A percentile compares a stretch with the other conserved stretches of the same genome.
These are phyloP conservation scores for Actinomucor elegans DNA, from an alignment of 371 early-diverging fungal species.

Conservation along the genomic window DNA sequence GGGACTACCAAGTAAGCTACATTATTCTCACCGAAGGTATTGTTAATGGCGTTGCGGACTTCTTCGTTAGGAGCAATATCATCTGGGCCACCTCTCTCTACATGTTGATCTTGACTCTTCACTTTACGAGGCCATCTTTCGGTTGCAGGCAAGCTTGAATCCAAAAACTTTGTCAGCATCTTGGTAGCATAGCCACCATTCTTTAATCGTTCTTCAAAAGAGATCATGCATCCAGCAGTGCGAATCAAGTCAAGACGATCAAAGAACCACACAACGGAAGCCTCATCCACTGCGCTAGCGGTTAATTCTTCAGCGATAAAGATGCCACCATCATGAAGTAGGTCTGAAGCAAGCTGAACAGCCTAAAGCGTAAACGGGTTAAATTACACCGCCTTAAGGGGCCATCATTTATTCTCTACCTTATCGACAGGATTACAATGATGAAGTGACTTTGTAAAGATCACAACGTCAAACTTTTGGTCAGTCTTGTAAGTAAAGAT, in stretches of 20 bases:
- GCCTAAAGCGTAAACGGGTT: too few relatives aligned
- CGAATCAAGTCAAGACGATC: conserved; percentile 30
- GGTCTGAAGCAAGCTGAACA: conserved; percentile 15
- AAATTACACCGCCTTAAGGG: too few relatives aligned
- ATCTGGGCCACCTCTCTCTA: conserved; percentile 1
- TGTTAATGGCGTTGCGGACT: conserved; percentile 7
- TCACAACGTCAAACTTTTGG: conserved; percentile 23
- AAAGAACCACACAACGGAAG: conserved; percentile 17
- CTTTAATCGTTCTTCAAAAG: conserved; percentile 1
- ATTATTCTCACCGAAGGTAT: conserved; percentile 18
- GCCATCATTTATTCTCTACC: conserved; percentile 19
- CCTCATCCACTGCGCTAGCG: conserved; percentile 3
- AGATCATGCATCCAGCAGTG: neutral
- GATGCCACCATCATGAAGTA: conserved; percentile 24
- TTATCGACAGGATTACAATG: conserved; percentile 31
- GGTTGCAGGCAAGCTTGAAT: neutral
- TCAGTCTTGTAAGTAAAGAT: conserved; percentile 15
- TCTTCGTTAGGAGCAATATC: conserved; percentile 5
- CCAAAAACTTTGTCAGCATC: conserved; percentile 1
- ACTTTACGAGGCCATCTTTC: conserved; percentile 14
- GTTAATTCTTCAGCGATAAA: conserved; percentile 33
- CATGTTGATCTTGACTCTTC: neutral
- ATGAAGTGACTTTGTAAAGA: conserved; percentile 41
- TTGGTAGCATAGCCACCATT: conserved; percentile 1
- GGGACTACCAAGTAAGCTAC: conserved; percentile 2